Conservation (phyloP, 805 yeast genomes). For the Monosporozyma servazzii region DNA sequence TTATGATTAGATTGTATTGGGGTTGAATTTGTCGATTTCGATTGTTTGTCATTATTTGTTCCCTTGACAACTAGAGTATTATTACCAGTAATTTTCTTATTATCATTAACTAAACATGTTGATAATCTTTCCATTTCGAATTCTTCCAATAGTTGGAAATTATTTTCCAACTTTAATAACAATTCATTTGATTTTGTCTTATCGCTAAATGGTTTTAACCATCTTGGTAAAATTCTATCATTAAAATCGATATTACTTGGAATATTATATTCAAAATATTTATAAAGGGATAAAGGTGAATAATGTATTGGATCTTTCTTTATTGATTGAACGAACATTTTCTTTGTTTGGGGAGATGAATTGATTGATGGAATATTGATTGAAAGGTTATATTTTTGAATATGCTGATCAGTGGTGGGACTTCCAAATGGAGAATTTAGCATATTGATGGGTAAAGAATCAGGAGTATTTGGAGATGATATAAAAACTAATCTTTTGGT, state of each 20-base stretch:
- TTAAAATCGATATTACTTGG: conserved; percentile 16
- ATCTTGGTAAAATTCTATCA: conserved; percentile 23
- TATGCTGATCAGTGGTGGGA: background rate
- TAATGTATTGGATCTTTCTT: conserved; percentile 27
- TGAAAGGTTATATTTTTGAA: conserved; percentile 12
- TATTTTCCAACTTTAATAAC: conserved; percentile 22
- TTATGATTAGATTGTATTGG: conserved; percentile 6
- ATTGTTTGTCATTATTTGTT: background rate
- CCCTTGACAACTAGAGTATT: background rate
- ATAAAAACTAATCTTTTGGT: background rate
- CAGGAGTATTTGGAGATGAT: background rate
- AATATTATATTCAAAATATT: conserved; percentile 23
- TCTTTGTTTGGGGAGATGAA: conserved; percentile 2
- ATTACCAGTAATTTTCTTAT: background rate
- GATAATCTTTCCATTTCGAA: conserved; percentile 25
- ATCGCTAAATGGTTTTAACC: conserved; percentile 22
- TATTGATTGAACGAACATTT: conserved; percentile 25
- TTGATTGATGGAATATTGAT: conserved; percentile 16
- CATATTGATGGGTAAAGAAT: background rate
- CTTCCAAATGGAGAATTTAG: background rate
- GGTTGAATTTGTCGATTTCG: background rate
- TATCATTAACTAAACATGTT: conserved; percentile 14
- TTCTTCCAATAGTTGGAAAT: conserved; percentile 31
- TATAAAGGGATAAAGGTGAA: conserved; percentile 26
- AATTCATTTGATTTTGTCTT: conserved; percentile 14